Evolutionary conservation across 2,329 filamentous ascomycete genomes (phyloP), one percentile per base, ranked within the genome.

Genomic region (Nemania serpens): DNA sequence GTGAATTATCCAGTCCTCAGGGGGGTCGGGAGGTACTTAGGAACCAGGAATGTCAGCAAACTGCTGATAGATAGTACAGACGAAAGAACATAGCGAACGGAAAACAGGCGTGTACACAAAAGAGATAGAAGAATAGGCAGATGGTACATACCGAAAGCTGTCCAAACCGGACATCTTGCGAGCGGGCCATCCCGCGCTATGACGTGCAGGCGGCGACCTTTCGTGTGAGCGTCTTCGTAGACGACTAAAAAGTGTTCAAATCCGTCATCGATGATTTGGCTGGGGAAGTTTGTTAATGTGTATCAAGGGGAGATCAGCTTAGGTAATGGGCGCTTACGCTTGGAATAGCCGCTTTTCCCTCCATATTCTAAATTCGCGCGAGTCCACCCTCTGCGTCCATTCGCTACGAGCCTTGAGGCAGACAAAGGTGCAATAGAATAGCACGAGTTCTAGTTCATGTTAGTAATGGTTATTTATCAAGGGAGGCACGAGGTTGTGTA

Each of bases 111-210:
- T 48, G n/a, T 34, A 15, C n/a, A n/a, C n/a, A n/a, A n/a, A n/a
- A 11, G 22, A 33, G 2, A 55, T 37, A 25, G 25, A 15, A 10
- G 0, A 33, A 1, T 36, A 10, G 13, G 11, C 22, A 46, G 11
- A 33, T 11, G 9, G 25, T 48, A 67, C 80, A 25, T 75, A 87
- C 85, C 75, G 67, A 88, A 88, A 2, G 85, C 85, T 2, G 85
- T 88, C 86, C 86, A 88, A 9, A 88, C 79, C 1, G 85, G 86
- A 66, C 83, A 86, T 52, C 76, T 76, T 33, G 75, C 77, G 51
- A 86, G 69, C 53, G 82, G 79, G 2, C 84, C 85, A n/a, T 82
- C 79, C 76, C 78, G 81, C 0, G 85, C 79, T 1, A 82, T 78
- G 12, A 84, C 82, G 49, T 87, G 84, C 0, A 88, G 79, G 12